Base-by-base conservation (phyloP, 2,329 filamentous ascomycete species). In the Tolypocladium tropicale region DNA sequence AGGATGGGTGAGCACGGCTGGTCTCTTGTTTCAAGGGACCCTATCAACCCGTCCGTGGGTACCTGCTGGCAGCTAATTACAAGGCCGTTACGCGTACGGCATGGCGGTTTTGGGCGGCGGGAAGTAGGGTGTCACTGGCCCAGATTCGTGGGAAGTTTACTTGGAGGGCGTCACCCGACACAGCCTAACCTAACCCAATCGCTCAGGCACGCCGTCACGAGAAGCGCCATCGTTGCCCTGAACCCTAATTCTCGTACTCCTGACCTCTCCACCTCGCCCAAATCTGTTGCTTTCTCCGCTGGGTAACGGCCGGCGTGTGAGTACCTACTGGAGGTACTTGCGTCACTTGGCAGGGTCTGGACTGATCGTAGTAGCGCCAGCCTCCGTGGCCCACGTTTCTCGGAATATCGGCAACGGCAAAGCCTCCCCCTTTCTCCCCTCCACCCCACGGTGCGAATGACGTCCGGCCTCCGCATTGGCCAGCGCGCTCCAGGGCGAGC, bases 371-470 rank as follows among this genome's bases (percentile, higher is more conserved):
- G n/a, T 9, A 14, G 41, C 41, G 41, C 23, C 41, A 28, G 23
- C 41, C 23, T 12, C 33, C 33, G 33, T 16, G 53, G 30, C 41
- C 53, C 39, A 30, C 32, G 23, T 32, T 41, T 52, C 53, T 57
- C 53, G 56, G 56, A 41, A 57, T 16, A 49, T 53, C 56, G 56
- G 56, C 56, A 57, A 43, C 56, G 56, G 25, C 53, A n/a, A 53
- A 39, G 48, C 53, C 53, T 49, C 37, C 16, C 33, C 39, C 39
- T 55, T 49, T 9, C 48, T 53, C 37, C 4, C 23, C 4, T 14
- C 21, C 3, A 25, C 23, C 41, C 41, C 41, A 4, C n/a, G 34
- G 14, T 16, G 41, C 41, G 23, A 21, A 28, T 46, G 41, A 28
- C 23, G 41, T 25, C 41, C 23, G 14, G 41, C 23, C 11, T 23